Evolutionary conservation across 1,284 basidiomycete species (phyloP).

Genomic region (Psilocybe mexicana): DNA sequence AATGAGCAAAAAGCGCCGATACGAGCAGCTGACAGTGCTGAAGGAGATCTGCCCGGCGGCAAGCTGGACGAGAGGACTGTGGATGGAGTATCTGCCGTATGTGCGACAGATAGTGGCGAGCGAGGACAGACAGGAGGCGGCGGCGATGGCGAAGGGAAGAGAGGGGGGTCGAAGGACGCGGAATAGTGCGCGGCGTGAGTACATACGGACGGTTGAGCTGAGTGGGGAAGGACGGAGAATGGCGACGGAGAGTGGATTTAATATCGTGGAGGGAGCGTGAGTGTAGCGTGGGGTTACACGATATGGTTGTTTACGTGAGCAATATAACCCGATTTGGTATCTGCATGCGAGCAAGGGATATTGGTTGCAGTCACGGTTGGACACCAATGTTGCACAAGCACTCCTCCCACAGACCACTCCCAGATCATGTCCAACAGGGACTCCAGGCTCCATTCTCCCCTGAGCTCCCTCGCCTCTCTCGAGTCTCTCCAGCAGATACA

Average conservation of each 20-base stretch:
- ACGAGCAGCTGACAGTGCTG: conserved; percentile 42
- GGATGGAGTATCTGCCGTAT: conserved; percentile 71
- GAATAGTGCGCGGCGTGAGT: conserved; percentile 50
- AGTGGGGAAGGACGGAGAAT: conserved; percentile 36
- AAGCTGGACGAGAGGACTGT: conserved; percentile 36
- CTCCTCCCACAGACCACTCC: conserved; percentile 11
- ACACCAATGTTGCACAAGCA: conserved; percentile 20
- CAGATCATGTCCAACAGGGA: conserved; percentile 18
- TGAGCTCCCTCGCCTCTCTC: conserved; percentile 61
- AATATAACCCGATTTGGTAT: conserved; percentile 42
- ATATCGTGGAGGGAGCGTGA: conserved; percentile 21
- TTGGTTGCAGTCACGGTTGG: conserved; percentile 18
- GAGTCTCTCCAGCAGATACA: conserved; percentile 71
- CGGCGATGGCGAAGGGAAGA: conserved; percentile 26
- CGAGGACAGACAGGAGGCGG: conserved; percentile 59
- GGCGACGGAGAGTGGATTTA: conserved; percentile 31
- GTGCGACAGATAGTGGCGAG: conserved; percentile 65
- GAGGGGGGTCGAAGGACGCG: conserved; percentile 48
- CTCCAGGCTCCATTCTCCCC: conserved; percentile 30
- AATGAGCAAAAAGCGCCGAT: conserved; percentile 32
- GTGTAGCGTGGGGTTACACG: conserved; percentile 21
- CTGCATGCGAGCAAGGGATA: conserved; percentile 27
- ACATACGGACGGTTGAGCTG: conserved; percentile 44
- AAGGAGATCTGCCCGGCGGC: conserved; percentile 32
- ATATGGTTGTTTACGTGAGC: conserved; percentile 37